Base-by-base conservation (phyloP, 2,329 filamentous ascomycete species). In the Neofusicoccum umdonicola region DNA sequence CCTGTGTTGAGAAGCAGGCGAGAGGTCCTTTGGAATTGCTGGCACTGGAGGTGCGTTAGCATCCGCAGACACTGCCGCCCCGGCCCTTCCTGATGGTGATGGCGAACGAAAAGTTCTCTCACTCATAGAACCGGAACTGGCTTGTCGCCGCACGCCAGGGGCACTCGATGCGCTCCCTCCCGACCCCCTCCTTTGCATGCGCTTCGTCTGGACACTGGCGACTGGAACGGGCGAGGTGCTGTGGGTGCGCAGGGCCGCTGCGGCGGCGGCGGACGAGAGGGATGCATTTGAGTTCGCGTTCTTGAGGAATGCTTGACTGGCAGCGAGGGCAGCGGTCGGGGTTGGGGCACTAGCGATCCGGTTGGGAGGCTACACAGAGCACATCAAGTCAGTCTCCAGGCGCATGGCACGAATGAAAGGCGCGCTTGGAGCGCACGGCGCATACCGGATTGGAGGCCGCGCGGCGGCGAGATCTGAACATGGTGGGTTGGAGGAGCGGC, bases 51-150 rank as follows among this genome's bases (percentile, higher is more conserved):
- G 92, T 61, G 86, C 83, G 70, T 85, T 80, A 52, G 56, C 50
- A 47, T 64, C 62, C 62, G 42, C 52, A 42, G 62, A 22, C 7
- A 41, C 42, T 42, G n/a, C 48, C 52, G 35, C 71, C 68, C 42
- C 66, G 64, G 62, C 70, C 73, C 69, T 70, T 67, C 68, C 71
- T 65, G 66, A 70, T 70, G 76, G 71, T 82, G 82, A 96, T 3
- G 88, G 87, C 12, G 90, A 90, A 69, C 93, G 88, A 77, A 97
- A 97, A 0, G 92, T 93, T 65, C 94, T 87, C 75, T 94, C 91
- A 35, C 87, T 89, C 93, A 98, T 96, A 57, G 93, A 97, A 22
- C 88, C 85, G 34, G 85, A 85, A 78, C 93, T 88, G 84, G 66
- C 93, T 79, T 61, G 76, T 67, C 77, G 68, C 67, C 73, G 81